Conservation (phyloP, 345 rosid species). For the Eutrema japonicum region DNA sequence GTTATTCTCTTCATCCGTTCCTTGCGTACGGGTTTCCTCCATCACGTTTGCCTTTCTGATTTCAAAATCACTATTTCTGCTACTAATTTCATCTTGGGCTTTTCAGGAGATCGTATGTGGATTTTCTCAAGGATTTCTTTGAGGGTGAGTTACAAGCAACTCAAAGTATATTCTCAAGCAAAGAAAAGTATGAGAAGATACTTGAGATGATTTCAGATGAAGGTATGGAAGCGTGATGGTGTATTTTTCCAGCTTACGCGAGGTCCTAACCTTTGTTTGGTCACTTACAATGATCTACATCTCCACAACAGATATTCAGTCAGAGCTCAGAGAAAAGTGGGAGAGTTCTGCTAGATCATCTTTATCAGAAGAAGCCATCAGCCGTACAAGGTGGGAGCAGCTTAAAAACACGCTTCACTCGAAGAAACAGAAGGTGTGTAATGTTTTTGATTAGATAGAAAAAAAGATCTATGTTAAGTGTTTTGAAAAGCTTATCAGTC, state of each 20-base stretch:
- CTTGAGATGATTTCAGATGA: constrained; percentile 85
- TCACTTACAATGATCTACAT: constrained; percentile 32
- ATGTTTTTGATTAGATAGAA: neutral
- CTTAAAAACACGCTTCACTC: constrained; percentile 72
- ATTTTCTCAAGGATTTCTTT: constrained; percentile 69
- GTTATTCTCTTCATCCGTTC: constrained; percentile 83
- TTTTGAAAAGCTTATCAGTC: constrained; percentile 6
- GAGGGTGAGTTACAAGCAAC: constrained; percentile 69
- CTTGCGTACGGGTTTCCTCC: constrained; percentile 63
- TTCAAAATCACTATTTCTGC: constrained; percentile 8
- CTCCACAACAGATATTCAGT: constrained; percentile 61
- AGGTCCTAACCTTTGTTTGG: constrained; percentile 1
- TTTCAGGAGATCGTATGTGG: constrained; percentile 84
- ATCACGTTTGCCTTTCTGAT: constrained; percentile 17
- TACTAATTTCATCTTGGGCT: constrained; percentile 20
- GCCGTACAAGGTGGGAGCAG: constrained; percentile 78
- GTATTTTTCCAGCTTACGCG: neutral
- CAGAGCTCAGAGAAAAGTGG: constrained; percentile 88
- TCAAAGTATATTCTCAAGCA: constrained; percentile 67
- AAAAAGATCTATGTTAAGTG: neutral
- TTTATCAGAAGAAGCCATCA: constrained; percentile 68
- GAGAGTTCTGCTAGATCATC: constrained; percentile 61
- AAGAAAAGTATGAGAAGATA: constrained; percentile 86
- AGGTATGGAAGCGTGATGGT: constrained; percentile 49
- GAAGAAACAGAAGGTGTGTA: constrained; percentile 69